Base-by-base conservation (phyloP, 2,329 filamentous ascomycete genomes). In the Sclerotinia borealis region DNA sequence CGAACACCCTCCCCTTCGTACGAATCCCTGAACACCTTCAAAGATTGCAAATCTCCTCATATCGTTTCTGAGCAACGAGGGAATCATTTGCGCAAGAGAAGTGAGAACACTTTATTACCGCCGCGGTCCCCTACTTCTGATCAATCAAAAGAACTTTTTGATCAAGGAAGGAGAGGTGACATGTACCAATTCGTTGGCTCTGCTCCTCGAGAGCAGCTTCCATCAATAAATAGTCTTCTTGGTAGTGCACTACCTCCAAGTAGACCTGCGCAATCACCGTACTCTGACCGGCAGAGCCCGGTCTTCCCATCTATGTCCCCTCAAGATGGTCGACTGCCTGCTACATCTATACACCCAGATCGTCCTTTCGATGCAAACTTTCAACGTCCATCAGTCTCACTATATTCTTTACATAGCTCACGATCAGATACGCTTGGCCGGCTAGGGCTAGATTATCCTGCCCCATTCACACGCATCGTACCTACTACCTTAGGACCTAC, bases 161-260 rank as follows among this genome's bases (percentile, higher is more conserved):
- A 61, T 10, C 63, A 63, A 55, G 43, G 59, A n/a, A 68, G 66
- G 63, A 55, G 45, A 47, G 68, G 55, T 64, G 66, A 72, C 6
- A 69, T 72, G 66, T 71, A 71, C 66, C 66, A 66, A 49, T 63
- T 59, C 50, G 65, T 58, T 9, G 66, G 72, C 39, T 48, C 55
- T 8, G 37, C 48, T 43, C 59, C 66, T 31, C 67, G 72, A 68
- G 73, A 75, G 66, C 69, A 70, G 31, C 66, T 75, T 4, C 73
- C 73, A 49, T 69, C 73, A 17, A 59, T 75, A 48, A 75, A 71
- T 59, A 74, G 72, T 64, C 52, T 75, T 9, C 73, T 75, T 69
- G 70, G 65, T 19, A 67, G 71, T 29, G 51, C 67, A 51, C 41
- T 66, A 59, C 66, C 66, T 50, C 68, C 62, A 61, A 64, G 36